Conservation (phyloP, 2,329 filamentous ascomycete species). For the Botrytis galanthina region DNA sequence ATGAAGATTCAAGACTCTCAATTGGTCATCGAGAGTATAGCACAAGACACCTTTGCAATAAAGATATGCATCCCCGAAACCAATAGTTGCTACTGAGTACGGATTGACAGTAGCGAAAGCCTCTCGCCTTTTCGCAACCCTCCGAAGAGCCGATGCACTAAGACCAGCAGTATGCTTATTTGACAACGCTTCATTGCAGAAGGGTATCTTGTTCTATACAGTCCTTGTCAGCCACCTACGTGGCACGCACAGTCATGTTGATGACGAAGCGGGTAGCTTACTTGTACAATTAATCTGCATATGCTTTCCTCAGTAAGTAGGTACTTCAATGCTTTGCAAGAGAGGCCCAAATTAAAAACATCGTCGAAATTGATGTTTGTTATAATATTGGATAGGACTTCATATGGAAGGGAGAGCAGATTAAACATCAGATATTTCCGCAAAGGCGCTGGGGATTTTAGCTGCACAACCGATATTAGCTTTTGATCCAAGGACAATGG, state of each 20-base stretch:
- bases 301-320: conserved; percentile 36
- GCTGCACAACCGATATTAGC: not conserved
- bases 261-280: conserved; percentile 22
- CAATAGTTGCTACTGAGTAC: conserved; percentile 59
- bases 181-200: conserved; percentile 32
- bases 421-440: conserved; percentile 30
- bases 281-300: conserved; percentile 34
- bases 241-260: not conserved
- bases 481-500: not conserved
- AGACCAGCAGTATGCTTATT: conserved; percentile 24
- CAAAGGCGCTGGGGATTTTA: not conserved
- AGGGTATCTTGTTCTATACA: conserved; percentile 33
- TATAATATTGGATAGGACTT: conserved; percentile 35
- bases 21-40: conserved; percentile 52
- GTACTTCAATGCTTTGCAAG: conserved; percentile 32
- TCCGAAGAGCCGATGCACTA: conserved; percentile 56
- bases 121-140: conserved; percentile 57
- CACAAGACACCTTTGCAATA: conserved; percentile 65
- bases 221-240: conserved; percentile 10
- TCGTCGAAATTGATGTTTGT: conserved; percentile 35
- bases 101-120: conserved; percentile 62
- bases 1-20: conserved; percentile 61
- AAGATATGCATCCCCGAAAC: conserved; percentile 57
- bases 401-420: conserved; percentile 36
- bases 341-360: conserved; percentile 34